These are phyloP conservation scores for Pseudopediastrum boryanum DNA, from an alignment of 139 green algal species.

Conservation along the genomic window DNA sequence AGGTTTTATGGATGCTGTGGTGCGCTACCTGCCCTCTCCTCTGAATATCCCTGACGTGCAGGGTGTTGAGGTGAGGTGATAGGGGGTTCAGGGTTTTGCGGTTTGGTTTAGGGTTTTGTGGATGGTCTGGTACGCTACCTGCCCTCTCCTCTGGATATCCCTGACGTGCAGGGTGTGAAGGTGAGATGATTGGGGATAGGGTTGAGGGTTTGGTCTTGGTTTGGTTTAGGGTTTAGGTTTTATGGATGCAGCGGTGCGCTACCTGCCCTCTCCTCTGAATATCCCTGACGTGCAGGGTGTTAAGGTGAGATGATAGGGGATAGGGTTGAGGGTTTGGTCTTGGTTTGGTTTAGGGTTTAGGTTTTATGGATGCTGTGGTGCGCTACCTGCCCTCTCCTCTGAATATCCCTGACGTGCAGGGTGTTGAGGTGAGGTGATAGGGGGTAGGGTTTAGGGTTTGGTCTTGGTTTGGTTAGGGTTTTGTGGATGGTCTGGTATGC, in stretches of 20 bases:
- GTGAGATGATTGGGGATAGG: no score
- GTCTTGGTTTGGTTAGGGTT: no score
- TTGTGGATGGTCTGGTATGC: slow-evolving; percentile 94
- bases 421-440: slow-evolving; percentile 33
- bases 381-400: slow-evolving; percentile 95
- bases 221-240: no score
- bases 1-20: slow-evolving; percentile 97
- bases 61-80: slow-evolving; percentile 43
- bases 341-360: no score
- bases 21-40: slow-evolving; percentile 96
- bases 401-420: slow-evolving; percentile 69
- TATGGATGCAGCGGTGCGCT: slow-evolving; percentile 97
- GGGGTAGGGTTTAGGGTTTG: no score
- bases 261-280: slow-evolving; percentile 95
- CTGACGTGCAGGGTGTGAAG: slow-evolving; percentile 54
- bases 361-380: slow-evolving; percentile 98
- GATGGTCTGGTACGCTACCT: slow-evolving; percentile 96
- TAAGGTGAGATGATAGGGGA: no score
- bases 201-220: no score
- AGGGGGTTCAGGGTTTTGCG: no score
- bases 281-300: slow-evolving; percentile 55
- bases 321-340: no score
- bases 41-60: slow-evolving; percentile 72
- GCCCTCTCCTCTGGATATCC: slow-evolving; percentile 87
- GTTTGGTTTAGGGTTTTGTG: no score